These are phyloP conservation scores for Candida krabiensis DNA, from an alignment of 805 yeast species.

Conservation along the genomic window DNA sequence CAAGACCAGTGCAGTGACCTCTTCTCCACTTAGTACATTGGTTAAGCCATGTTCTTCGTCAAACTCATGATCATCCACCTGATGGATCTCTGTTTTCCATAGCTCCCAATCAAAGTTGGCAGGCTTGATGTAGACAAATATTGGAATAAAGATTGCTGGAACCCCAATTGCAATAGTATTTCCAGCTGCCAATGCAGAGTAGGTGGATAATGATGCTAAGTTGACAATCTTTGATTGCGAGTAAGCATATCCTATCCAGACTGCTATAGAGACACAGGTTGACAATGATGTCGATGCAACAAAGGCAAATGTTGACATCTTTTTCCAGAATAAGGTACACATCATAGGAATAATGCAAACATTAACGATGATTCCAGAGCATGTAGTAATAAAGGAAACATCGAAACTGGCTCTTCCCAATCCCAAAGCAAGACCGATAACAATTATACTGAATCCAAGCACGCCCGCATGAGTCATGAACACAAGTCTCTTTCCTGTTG, in stretches of 20 bases:
- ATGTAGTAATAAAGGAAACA: conserved; percentile 53
- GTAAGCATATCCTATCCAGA: conserved; percentile 38
- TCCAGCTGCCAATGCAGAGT: conserved; percentile 56
- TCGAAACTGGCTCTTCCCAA: conserved; percentile 50
- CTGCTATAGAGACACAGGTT: conserved; percentile 45
- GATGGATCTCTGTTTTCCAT: conserved; percentile 40
- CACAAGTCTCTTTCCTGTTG: conserved; percentile 48
- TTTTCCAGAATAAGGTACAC: conserved; percentile 44
- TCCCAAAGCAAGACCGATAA: conserved; percentile 53
- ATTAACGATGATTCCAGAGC: conserved; percentile 53
- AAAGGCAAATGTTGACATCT: conserved; percentile 47
- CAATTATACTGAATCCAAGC: conserved; percentile 40
- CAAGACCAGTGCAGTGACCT: conserved; percentile 28
- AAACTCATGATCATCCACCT: conserved; percentile 41
- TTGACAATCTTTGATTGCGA: conserved; percentile 25
- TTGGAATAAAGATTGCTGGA: conserved; percentile 46
- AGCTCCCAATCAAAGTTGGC: conserved; percentile 52
- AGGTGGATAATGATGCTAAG: conserved; percentile 42
- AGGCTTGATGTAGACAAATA: conserved; percentile 43
- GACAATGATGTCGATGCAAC: conserved; percentile 44
- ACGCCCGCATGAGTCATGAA: conserved; percentile 46
- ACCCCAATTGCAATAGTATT: conserved; percentile 54
- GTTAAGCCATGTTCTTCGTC: conserved; percentile 32
- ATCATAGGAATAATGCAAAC: conserved; percentile 55
- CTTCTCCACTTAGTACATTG: conserved; percentile 30